Conservation (phyloP, 768 basidiomycete genomes). For the Chalciporus piperatus region DNA sequence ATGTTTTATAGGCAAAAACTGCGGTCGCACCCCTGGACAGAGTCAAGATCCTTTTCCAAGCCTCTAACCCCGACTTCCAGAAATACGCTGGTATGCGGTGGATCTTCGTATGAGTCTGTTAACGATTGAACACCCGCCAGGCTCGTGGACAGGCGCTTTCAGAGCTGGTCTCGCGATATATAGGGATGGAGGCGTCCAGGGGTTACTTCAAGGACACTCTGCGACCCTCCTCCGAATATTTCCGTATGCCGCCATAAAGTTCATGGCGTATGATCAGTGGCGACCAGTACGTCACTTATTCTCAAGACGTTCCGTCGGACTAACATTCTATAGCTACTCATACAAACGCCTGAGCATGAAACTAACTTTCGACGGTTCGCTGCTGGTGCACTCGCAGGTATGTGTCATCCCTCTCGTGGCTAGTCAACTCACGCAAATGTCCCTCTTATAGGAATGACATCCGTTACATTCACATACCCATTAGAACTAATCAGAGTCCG, state of each 20-base stretch:
- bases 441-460: slow-evolving; percentile 62
- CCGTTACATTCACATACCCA: slow-evolving; percentile 92
- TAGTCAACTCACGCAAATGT: background rate
- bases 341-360: slow-evolving; percentile 78
- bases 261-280: slow-evolving; percentile 91
- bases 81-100: slow-evolving; percentile 78
- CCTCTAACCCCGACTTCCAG: slow-evolving; percentile 90
- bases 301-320: background rate
- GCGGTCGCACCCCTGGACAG: slow-evolving; percentile 94
- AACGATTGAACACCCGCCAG: slow-evolving; percentile 38
- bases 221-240: slow-evolving; percentile 92
- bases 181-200: slow-evolving; percentile 61
- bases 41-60: slow-evolving; percentile 98
- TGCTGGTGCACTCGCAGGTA: slow-evolving; percentile 87
- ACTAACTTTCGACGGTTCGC: slow-evolving; percentile 78
- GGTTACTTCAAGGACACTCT: slow-evolving; percentile 94
- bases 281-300: slow-evolving; percentile 53
- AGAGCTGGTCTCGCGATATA: slow-evolving; percentile 75
- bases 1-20: slow-evolving; percentile 72
- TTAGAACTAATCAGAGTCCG: slow-evolving; percentile 94
- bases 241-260: slow-evolving; percentile 96
- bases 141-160: slow-evolving; percentile 84
- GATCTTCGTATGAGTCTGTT: slow-evolving; percentile 7
- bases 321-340: slow-evolving; percentile 57
- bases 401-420: slow-evolving; percentile 16